Percentiles rank a stretch among this genome's conserved stretches.
Conservation (phyloP, 495 filamentous ascomycete species). For the Penicillium diatomitis region DNA sequence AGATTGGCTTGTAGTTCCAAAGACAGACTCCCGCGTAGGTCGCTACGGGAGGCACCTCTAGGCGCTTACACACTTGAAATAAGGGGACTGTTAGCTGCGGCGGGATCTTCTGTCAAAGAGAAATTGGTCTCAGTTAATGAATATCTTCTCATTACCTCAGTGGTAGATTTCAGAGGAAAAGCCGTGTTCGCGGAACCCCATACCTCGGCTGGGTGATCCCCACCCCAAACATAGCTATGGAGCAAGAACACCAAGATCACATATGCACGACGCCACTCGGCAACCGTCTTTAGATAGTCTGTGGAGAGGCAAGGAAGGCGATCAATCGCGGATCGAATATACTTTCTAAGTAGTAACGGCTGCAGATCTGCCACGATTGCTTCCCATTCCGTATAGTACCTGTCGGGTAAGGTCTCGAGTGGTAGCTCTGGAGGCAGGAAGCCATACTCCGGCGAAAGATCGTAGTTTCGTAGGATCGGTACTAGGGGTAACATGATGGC, state of each 20-base stretch:
- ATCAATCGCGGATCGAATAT: constrained; percentile 67
- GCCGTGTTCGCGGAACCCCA: constrained; percentile 5
- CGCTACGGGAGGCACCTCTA: constrained; percentile 87
- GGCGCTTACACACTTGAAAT: constrained; percentile 65
- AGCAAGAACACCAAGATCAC: constrained; percentile 77
- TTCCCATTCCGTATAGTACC: constrained; percentile 94
- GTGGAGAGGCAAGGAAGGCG: constrained; percentile 74
- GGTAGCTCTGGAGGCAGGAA: constrained; percentile 84
- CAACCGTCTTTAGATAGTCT: constrained; percentile 63
- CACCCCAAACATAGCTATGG: constrained; percentile 94
- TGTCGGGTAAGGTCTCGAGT: constrained; percentile 66
- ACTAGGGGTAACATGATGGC: constrained; percentile 91
- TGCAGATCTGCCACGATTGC: constrained; percentile 76
- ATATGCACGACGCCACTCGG: constrained; percentile 91
- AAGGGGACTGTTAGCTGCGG: constrained; percentile 77
- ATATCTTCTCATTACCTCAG: too few species aligned
- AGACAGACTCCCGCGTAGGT: too few species aligned
- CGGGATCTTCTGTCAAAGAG: constrained; percentile 69
- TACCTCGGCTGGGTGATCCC: constrained; percentile 70
- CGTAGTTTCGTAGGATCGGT: constrained; percentile 72
- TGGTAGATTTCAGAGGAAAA: too few species aligned
- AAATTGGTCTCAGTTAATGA: too few species aligned
- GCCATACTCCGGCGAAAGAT: constrained; percentile 74
- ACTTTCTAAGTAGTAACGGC: constrained; percentile 70
- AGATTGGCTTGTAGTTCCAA: too few species aligned